These are phyloP conservation scores for Mikania micrantha DNA, from an alignment of 129 eudicot species.

Conservation along the genomic window DNA sequence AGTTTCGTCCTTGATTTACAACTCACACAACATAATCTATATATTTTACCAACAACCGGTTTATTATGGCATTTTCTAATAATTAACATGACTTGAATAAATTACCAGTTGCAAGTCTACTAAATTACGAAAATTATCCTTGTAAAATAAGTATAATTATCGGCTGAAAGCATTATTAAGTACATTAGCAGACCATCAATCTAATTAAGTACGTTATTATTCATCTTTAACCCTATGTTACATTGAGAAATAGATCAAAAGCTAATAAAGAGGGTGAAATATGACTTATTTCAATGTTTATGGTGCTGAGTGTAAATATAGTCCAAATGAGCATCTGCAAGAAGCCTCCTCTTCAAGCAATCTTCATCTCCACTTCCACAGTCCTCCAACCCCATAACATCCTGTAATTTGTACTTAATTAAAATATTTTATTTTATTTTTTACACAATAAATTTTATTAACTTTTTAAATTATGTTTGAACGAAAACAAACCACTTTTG, in stretches of 20 bases:
- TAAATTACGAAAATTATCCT: neutral
- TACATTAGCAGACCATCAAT: too few relatives aligned
- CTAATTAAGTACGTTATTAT: neutral
- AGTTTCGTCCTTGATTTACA: too few relatives aligned
- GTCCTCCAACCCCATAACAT: conserved; percentile 58
- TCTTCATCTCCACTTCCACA: conserved; percentile 68
- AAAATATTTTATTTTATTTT: too few relatives aligned
- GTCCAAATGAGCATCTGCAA: conserved; percentile 84
- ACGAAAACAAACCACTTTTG: too few relatives aligned
- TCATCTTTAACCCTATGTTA: conserved; percentile 15
- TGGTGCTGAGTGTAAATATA: conserved; percentile 91
- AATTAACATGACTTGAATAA: too few relatives aligned
- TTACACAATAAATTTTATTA: too few relatives aligned
- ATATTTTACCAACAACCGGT: too few relatives aligned
- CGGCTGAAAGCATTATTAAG: neutral
- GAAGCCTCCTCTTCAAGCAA: conserved; percentile 60
- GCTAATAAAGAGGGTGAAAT: conserved; percentile 3
- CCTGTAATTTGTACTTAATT: conserved; percentile 21
- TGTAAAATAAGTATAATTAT: neutral
- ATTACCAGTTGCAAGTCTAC: too few relatives aligned
- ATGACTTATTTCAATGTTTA: conserved; percentile 34
- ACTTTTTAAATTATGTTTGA: too few relatives aligned
- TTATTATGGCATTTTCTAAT: too few relatives aligned
- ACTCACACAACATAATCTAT: neutral
- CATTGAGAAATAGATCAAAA: conserved; percentile 11